Conservation (phyloP, 179 eudicot species). For the Actinidia arguta region DNA sequence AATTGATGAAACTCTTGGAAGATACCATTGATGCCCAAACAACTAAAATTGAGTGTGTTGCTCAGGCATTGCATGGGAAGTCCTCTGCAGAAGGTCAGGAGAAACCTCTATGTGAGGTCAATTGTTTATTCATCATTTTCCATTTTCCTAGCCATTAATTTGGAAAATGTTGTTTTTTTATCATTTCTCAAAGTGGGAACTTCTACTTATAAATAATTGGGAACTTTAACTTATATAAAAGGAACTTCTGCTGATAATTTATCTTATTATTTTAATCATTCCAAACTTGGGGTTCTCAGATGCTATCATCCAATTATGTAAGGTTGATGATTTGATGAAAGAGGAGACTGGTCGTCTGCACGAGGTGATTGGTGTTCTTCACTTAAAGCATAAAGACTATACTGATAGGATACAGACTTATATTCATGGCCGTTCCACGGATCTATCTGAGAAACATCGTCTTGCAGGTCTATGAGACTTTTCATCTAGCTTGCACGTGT, state of each 20-base stretch:
- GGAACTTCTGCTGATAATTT: constrained; percentile 4
- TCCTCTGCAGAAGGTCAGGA: constrained; percentile 73
- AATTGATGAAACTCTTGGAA: constrained; percentile 61
- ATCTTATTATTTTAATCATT: neutral
- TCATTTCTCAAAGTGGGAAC: neutral
- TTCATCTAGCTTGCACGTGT: constrained; percentile 13
- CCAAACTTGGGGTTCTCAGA: constrained; percentile 47
- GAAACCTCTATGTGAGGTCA: constrained; percentile 25
- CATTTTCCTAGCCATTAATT: neutral
- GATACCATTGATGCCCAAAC: constrained; percentile 62
- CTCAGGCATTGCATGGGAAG: constrained; percentile 51
- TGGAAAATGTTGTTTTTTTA: neutral
- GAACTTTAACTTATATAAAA: no score
- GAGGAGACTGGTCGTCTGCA: constrained; percentile 64
- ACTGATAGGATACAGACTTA: constrained; percentile 61
- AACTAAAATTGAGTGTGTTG: constrained; percentile 43
- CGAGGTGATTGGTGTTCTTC: constrained; percentile 64
- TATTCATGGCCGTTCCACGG: constrained; percentile 54
- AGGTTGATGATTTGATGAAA: constrained; percentile 62
- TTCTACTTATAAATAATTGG: no score
- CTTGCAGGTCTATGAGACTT: constrained; percentile 55
- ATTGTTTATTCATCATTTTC: constrained; percentile 16
- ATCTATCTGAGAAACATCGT: constrained; percentile 74
- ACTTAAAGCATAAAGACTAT: constrained; percentile 71
- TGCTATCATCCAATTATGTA: constrained; percentile 43